Percentiles rank a stretch among this genome's conserved stretches.
phyloP scores from a whole-genome alignment of 768 basidiomycete species.

The Termitomyces bulborhizus region DNA sequence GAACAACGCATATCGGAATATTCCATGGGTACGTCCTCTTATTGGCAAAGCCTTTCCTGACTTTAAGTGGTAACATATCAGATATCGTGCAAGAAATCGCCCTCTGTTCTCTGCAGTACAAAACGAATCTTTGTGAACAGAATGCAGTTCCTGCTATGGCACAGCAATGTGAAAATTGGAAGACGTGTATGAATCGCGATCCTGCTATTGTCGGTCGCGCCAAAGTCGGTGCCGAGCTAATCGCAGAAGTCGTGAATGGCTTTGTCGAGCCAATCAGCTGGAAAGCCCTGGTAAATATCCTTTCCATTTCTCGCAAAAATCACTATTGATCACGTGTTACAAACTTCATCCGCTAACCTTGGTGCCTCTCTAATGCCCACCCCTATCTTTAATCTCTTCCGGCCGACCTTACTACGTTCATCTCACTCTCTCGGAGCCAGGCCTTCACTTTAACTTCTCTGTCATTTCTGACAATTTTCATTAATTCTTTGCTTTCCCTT shows the following conservation, averaged over 20 bases:
- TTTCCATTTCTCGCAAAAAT: background rate
- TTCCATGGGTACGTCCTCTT: conserved; percentile 63
- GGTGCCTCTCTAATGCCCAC: background rate
- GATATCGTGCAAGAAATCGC: conserved; percentile 93
- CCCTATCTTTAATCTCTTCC: background rate
- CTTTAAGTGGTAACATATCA: conserved; percentile 18
- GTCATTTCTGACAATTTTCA: conserved; percentile 71
- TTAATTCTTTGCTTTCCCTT: conserved; percentile 73
- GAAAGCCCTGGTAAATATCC: conserved; percentile 79
- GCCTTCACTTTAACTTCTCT: conserved; percentile 71
- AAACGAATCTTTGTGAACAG: conserved; percentile 73
- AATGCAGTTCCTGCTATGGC: conserved; percentile 85
- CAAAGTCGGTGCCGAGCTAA: conserved; percentile 86
- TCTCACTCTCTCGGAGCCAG: conserved; percentile 25
- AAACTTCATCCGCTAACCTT: background rate
- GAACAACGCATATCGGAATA: conserved; percentile 82
- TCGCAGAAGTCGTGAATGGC: conserved; percentile 93
- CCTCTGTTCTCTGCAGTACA: conserved; percentile 75
- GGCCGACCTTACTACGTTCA: background rate
- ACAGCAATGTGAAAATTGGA: conserved; percentile 83
- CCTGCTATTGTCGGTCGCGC: conserved; percentile 85
- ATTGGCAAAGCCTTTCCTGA: background rate
- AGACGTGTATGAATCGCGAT: conserved; percentile 93
- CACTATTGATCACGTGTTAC: conserved; percentile 10
- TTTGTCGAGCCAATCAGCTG: conserved; percentile 98